phyloP scores from a whole-genome alignment of 108 stramenopile species.

The Pelagomonas calceolata region DNA sequence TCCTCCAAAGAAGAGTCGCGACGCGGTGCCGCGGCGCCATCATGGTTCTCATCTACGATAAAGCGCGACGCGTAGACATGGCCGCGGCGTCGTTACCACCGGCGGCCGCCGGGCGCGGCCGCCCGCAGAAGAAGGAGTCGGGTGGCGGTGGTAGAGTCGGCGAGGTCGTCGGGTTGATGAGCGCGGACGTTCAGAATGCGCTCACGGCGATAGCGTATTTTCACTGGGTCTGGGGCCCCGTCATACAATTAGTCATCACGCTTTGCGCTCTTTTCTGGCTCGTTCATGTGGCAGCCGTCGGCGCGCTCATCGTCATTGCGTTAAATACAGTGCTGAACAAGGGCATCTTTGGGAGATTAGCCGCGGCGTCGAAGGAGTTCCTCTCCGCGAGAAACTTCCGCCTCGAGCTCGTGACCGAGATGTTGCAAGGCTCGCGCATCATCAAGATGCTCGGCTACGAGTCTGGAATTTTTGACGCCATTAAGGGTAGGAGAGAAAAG shows the following conservation, averaged over 20 bases:
- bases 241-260: background rate
- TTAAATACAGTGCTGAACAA: background rate
- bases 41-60: background rate
- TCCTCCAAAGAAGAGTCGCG: background rate
- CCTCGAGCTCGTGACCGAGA: background rate
- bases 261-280: background rate
- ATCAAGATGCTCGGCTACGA: background rate
- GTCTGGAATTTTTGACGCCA: background rate
- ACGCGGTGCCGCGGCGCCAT: background rate
- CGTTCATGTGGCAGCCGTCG: background rate
- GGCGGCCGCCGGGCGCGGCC: no score
- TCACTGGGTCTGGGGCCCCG: background rate
- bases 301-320: background rate
- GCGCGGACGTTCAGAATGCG: background rate
- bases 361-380: background rate
- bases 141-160: background rate
- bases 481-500: background rate
- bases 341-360: background rate
- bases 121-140: no score
- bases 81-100: background rate
- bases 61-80: background rate
- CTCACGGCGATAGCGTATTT: background rate
- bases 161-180: background rate
- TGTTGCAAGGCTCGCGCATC: background rate
- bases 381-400: background rate